Evolutionary conservation across 108 stramenopile genomes (phyloP).

Genomic region (Epithemia pelagica): DNA sequence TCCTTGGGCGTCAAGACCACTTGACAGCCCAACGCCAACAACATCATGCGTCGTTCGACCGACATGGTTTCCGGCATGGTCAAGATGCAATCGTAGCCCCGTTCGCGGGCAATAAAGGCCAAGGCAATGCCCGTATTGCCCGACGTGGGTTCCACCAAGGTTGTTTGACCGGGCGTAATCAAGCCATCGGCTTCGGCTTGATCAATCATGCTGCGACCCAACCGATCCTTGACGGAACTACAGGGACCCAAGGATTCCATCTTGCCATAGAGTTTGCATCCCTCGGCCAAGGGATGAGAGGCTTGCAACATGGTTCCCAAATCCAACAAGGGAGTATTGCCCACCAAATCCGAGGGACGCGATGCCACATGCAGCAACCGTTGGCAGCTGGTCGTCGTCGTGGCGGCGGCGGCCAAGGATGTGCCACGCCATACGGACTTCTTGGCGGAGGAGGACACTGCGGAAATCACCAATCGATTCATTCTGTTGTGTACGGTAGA

Average conservation of each 20-base stretch:
- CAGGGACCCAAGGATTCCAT: conserved; percentile 62
- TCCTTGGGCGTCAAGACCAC: conserved; percentile 72
- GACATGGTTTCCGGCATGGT: conserved; percentile 91
- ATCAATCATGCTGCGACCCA: conserved; percentile 46
- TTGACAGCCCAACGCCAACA: conserved; percentile 52
- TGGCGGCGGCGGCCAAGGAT: too few species aligned
- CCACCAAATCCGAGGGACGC: conserved; percentile 52
- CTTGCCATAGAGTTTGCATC: conserved; percentile 44
- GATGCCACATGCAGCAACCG: conserved; percentile 24
- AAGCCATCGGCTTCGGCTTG: conserved; percentile 37
- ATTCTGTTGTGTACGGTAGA: too few species aligned
- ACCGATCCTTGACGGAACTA: conserved; percentile 49
- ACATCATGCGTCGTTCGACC: conserved; percentile 63
- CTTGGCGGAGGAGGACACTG: too few species aligned
- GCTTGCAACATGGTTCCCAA: conserved; percentile 18
- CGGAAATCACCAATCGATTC: too few species aligned
- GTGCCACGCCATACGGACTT: too few species aligned
- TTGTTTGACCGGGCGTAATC: conserved; percentile 29
- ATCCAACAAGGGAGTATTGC: conserved; percentile 60
- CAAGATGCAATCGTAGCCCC: conserved; percentile 68
- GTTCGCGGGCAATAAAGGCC: conserved; percentile 66
- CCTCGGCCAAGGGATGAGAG: conserved; percentile 37
- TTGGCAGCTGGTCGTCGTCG: too few species aligned
- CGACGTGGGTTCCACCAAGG: conserved; percentile 43
- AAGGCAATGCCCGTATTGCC: conserved; percentile 85